Base-by-base conservation (phyloP, 225 moss, liverwort and hornwort species). In the Climacium dendroides region DNA sequence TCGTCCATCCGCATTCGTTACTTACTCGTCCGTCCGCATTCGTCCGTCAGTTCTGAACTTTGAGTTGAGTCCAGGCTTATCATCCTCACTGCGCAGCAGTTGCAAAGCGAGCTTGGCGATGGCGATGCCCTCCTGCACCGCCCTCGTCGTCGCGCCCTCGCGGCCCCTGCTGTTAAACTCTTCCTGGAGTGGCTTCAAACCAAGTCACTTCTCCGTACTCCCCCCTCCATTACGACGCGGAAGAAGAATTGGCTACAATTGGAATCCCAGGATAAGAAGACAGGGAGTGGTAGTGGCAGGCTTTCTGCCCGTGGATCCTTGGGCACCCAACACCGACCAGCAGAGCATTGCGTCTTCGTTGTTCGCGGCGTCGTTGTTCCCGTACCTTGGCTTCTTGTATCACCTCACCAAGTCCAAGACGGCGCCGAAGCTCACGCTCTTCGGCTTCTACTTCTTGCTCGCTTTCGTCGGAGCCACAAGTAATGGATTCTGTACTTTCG, bases 371-470 rank as follows among this genome's bases (percentile, higher is more conserved):
- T 99, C 97, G 20, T 83, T 99, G 92, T 93, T 99, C 77, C 98
- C 98, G 11, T 99, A 99, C 77, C 82, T 99, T 24, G 98, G 98
- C 28, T 99, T 99, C 88, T 92, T 99, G 70, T 99, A 97, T 89
- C 96, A 97, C 86, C 39, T 99, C 79, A 96, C 96, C 47, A 96
- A 97, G 93, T 96, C 98, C 32, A 93, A 97, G 87, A 92, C 96
- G 23, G 93, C 97, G 59, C 98, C 97, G 9, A 95, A 91, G 86
- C 93, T 97, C 55, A 99, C 98, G 16, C 97, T 97, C 59, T 97
- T 99, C 79, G 98, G 98, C 61, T 99, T 99, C 95, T 99, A 99
- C 59, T 99, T 99, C 87, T 89, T 99, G 86, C 96, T 99, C 82
- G 97, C 91, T 77, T 99, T 99, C 74, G 98, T 99, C 22, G 98